Percentiles rank a stretch among this genome's conserved stretches.
These are phyloP conservation scores for Suillus tomentosus DNA, from an alignment of 768 basidiomycete genomes.

Conservation along the genomic window DNA sequence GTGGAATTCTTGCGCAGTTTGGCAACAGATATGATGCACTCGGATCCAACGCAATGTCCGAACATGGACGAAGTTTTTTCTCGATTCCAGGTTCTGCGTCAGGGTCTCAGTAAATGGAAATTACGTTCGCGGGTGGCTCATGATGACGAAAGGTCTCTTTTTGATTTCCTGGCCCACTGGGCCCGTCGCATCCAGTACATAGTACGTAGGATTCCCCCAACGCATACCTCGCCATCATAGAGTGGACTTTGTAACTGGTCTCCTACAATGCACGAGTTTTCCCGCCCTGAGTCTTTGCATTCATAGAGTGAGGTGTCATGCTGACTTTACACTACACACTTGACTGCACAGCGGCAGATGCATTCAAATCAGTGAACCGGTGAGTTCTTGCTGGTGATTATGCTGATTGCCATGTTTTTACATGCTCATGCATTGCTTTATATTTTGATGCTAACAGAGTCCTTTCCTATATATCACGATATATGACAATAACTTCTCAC, in stretches of 20 bases:
- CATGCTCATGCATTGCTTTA: no score
- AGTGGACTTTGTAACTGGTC: background rate
- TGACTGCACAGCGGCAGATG: no score
- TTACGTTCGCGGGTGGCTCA: conserved; percentile 32
- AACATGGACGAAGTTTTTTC: conserved; percentile 28
- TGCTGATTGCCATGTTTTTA: no score
- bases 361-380: no score
- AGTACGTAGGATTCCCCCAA: conserved; percentile 16
- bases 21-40: conserved; percentile 26
- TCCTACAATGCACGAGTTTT: background rate
- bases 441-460: no score
- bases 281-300: no score
- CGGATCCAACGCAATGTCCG: conserved; percentile 35
- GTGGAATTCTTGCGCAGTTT: conserved; percentile 18
- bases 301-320: no score
- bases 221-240: background rate
- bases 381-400: no score
- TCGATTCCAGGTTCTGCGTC: conserved; percentile 20
- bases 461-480: no score
- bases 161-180: conserved; percentile 22
- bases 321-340: no score
- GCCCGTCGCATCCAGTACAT: conserved; percentile 17
- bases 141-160: conserved; percentile 3
- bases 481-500: no score
- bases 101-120: conserved; percentile 16